Percentiles rank a stretch among this genome's conserved stretches.
Conservation (phyloP, 1,284 basidiomycete genomes). For the Phaffia rhodozyma region DNA sequence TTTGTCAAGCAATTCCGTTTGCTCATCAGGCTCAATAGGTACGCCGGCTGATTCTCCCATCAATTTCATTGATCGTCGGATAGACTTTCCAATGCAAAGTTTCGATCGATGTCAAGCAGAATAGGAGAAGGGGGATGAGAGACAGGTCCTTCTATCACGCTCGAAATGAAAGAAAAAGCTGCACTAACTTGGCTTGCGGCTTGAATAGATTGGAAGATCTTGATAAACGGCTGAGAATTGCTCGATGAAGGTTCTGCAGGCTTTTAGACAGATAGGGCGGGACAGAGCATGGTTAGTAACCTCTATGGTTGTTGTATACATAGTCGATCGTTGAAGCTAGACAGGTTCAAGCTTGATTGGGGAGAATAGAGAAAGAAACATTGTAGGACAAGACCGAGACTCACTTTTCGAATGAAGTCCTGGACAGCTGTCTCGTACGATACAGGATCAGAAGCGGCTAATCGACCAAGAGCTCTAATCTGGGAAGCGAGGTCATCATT, state of each 20-base stretch:
- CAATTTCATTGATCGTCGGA: constrained; percentile 68
- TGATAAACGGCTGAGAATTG: neutral
- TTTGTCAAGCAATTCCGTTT: constrained; percentile 72
- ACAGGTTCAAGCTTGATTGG: no score
- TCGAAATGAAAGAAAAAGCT: neutral
- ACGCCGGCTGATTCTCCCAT: constrained; percentile 73
- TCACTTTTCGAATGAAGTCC: no score
- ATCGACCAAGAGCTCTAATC: constrained; percentile 23
- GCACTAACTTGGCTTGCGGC: constrained; percentile 2
- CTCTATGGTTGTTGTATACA: no score
- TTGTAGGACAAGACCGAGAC: no score
- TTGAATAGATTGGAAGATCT: constrained; percentile 5
- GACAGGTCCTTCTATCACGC: neutral
- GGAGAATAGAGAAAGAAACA: no score
- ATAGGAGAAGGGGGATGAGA: neutral
- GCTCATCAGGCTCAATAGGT: constrained; percentile 82
- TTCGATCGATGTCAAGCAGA: neutral
- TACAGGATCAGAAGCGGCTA: no score
- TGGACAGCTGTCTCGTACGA: no score
- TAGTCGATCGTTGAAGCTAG: no score
- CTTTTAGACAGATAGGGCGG: neutral
- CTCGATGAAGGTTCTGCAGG: neutral
- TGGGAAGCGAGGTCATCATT: constrained; percentile 29
- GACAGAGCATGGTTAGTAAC: no score
- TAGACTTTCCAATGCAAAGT: constrained; percentile 41